These are phyloP conservation scores for Xylaria palmicola DNA, from an alignment of 495 filamentous ascomycete genomes.

Conservation along the genomic window DNA sequence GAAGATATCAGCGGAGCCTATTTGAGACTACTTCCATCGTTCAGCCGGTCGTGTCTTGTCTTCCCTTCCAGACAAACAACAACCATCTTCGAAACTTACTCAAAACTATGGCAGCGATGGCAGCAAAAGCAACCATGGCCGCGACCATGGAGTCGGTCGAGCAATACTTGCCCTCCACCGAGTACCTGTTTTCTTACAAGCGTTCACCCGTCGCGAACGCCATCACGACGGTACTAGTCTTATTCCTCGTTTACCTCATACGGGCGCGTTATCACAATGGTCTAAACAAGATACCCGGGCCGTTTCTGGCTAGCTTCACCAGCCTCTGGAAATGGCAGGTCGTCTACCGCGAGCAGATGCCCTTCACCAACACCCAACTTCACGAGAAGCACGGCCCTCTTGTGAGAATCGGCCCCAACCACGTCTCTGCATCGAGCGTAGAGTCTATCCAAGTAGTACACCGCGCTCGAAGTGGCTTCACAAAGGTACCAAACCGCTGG, in stretches of 20 bases:
- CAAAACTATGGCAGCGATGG: neutral
- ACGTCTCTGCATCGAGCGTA: slow-evolving; percentile 22
- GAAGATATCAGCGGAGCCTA: neutral
- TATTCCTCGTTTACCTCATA: neutral
- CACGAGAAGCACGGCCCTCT: slow-evolving; percentile 21
- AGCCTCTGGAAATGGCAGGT: slow-evolving; percentile 15
- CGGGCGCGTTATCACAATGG: neutral
- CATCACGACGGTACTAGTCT: neutral
- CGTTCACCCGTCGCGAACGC: neutral
- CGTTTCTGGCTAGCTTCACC: neutral
- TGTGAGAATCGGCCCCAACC: slow-evolving; percentile 29
- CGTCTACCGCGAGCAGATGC: slow-evolving; percentile 15
- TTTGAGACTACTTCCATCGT: neutral
- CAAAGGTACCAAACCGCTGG: neutral
- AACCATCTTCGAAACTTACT: neutral
- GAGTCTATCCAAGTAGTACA: slow-evolving; percentile 18
- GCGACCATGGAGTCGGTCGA: neutral
- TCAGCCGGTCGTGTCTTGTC: neutral
- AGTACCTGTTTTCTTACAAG: neutral
- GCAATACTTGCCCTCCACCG: neutral
- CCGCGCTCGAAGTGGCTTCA: slow-evolving; percentile 7
- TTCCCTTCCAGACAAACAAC: neutral
- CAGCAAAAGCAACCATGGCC: neutral
- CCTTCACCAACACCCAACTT: neutral
- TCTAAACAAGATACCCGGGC: neutral